Conservation (phyloP, 805 yeast species). For the Starmerella lactis-condensi region DNA sequence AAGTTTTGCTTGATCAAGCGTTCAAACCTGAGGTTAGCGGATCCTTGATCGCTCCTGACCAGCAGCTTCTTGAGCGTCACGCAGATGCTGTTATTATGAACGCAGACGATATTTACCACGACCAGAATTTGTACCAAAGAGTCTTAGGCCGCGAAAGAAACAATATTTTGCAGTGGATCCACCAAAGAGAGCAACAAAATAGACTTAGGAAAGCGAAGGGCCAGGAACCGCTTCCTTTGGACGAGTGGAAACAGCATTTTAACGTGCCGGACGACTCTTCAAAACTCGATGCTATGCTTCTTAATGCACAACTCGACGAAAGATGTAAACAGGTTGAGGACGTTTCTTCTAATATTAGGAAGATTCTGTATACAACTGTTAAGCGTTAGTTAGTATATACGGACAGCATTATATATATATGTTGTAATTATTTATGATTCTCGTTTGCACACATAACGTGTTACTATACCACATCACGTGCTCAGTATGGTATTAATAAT, state of each 20-base stretch:
- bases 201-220: slow-evolving; percentile 39
- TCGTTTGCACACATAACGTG: too few relatives aligned
- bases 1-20: slow-evolving; percentile 29
- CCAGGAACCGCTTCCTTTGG: slow-evolving; percentile 29
- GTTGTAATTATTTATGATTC: too few relatives aligned
- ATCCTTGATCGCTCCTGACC: slow-evolving; percentile 27
- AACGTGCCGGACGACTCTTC: slow-evolving; percentile 59
- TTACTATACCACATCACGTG: too few relatives aligned
- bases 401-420: too few relatives aligned
- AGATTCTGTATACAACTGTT: slow-evolving; percentile 31
- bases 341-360: slow-evolving; percentile 46
- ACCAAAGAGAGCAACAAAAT: slow-evolving; percentile 48
- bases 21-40: slow-evolving; percentile 19
- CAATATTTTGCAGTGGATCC: slow-evolving; percentile 59
- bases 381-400: neutral
- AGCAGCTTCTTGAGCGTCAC: slow-evolving; percentile 26
- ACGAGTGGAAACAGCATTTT: slow-evolving; percentile 50
- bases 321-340: slow-evolving; percentile 55
- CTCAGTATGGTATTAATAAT: too few relatives aligned
- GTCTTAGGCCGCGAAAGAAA: slow-evolving; percentile 48
- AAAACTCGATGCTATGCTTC: slow-evolving; percentile 50
- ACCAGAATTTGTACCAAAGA: slow-evolving; percentile 66
- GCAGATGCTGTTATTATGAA: slow-evolving; percentile 50
- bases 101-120: slow-evolving; percentile 58
- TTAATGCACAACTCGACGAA: slow-evolving; percentile 48